Conservation (phyloP, 495 filamentous ascomycete species). For the Tuber magnatum region DNA sequence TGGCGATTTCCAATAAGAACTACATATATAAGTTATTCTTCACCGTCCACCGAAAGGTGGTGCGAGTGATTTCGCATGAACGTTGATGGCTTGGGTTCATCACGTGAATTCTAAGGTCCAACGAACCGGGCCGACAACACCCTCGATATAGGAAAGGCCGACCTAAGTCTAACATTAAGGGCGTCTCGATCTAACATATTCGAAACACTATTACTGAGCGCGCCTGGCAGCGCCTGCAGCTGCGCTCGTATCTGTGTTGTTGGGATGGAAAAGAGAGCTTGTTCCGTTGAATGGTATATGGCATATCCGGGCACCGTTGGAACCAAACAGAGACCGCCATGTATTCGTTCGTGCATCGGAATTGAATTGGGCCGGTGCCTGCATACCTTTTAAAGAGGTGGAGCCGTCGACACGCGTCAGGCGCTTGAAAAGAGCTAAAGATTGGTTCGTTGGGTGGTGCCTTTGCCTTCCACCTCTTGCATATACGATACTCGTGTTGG, state of each 20-base stretch:
- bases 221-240: background rate
- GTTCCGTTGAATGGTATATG: background rate
- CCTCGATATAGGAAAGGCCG: no score
- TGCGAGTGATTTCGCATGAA: background rate
- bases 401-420: background rate
- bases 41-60: background rate
- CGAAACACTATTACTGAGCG: background rate
- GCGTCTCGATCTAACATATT: background rate
- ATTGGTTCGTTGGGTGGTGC: background rate
- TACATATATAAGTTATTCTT: background rate
- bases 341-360: background rate
- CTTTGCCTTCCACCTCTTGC: background rate
- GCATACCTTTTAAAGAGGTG: background rate
- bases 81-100: background rate
- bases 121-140: background rate
- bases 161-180: background rate
- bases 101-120: background rate
- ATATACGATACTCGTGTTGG: background rate
- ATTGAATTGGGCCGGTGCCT: background rate
- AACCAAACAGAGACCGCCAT: background rate
- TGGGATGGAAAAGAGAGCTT: background rate
- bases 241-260: background rate
- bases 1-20: background rate
- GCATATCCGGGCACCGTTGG: background rate
- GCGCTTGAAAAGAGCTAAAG: background rate